These are phyloP conservation scores for Xylaria scruposa DNA, from an alignment of 495 filamentous ascomycete genomes.

Conservation along the genomic window DNA sequence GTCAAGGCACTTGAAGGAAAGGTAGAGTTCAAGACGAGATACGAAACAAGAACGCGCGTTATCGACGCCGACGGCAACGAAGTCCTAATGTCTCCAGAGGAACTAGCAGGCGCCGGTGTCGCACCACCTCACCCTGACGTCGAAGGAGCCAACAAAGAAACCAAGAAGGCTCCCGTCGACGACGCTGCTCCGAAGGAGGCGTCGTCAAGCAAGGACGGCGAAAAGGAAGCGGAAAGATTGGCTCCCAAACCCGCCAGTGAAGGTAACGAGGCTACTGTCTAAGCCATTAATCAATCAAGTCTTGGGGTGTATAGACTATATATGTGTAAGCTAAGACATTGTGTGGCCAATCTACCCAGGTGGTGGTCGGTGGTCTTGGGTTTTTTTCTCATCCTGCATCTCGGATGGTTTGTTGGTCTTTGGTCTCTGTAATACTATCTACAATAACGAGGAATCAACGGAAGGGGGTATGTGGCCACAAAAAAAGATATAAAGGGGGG, in stretches of 20 bases:
- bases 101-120: slow-evolving; percentile 46
- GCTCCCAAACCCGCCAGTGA: slow-evolving; percentile 78
- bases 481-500: slow-evolving; percentile 18
- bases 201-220: slow-evolving; percentile 69
- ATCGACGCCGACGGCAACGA: slow-evolving; percentile 80
- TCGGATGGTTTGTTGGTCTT: not conserved
- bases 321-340: slow-evolving; percentile 1
- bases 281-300: not conserved
- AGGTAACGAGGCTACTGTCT: slow-evolving; percentile 67
- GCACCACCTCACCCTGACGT: slow-evolving; percentile 87
- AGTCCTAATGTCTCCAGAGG: slow-evolving; percentile 53
- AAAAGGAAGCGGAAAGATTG: slow-evolving; percentile 61
- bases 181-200: slow-evolving; percentile 55
- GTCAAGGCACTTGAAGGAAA: slow-evolving; percentile 87
- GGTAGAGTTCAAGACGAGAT: slow-evolving; percentile 91
- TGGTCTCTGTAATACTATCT: slow-evolving; percentile 27
- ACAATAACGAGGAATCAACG: slow-evolving; percentile 26
- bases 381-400: slow-evolving; percentile 19
- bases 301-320: slow-evolving; percentile 12
- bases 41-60: slow-evolving; percentile 87
- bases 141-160: slow-evolving; percentile 74
- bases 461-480: slow-evolving; percentile 2
- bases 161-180: slow-evolving; percentile 49
- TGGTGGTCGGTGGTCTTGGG: slow-evolving; percentile 1
- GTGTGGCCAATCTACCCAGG: slow-evolving; percentile 6